Evolutionary conservation across 176 grass and related monocot genomes (phyloP).

Genomic region (maize (Zea mays)): DNA sequence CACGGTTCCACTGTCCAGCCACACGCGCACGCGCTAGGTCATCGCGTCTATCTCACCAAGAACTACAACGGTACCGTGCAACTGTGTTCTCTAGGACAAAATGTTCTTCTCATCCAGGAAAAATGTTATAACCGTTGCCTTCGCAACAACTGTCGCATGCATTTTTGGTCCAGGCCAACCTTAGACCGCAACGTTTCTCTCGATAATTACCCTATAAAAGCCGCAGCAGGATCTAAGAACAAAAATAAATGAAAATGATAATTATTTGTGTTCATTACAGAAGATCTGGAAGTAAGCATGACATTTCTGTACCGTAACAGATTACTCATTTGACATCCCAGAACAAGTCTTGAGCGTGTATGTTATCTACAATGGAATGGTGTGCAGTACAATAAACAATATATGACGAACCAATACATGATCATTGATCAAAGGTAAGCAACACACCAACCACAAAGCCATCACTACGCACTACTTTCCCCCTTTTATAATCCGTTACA

Average conservation of each 20-base stretch:
- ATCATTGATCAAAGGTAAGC: conserved; percentile 2
- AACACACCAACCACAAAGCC: conserved; percentile 14
- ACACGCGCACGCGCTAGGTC: too few relatives aligned
- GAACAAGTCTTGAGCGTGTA: neutral
- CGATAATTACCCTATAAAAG: neutral
- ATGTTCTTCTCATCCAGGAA: too few relatives aligned
- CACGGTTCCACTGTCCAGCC: too few relatives aligned
- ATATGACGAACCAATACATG: neutral
- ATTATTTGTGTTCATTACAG: neutral
- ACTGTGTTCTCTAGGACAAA: too few relatives aligned
- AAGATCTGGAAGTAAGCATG: neutral
- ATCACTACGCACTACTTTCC: conserved; percentile 23
- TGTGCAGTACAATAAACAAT: conserved; percentile 7
- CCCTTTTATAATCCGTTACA: conserved; percentile 42
- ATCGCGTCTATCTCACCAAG: too few relatives aligned
- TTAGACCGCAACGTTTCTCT: neutral
- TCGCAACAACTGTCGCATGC: too few relatives aligned
- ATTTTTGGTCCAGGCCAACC: too few relatives aligned
- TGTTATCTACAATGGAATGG: neutral
- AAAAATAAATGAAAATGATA: neutral
- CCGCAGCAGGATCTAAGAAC: neutral
- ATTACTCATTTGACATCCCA: neutral
- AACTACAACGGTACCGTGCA: too few relatives aligned
- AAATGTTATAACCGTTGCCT: too few relatives aligned
- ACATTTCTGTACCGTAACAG: neutral